Conservation (phyloP, 257 asterid species). For the Cinchona pubescens region DNA sequence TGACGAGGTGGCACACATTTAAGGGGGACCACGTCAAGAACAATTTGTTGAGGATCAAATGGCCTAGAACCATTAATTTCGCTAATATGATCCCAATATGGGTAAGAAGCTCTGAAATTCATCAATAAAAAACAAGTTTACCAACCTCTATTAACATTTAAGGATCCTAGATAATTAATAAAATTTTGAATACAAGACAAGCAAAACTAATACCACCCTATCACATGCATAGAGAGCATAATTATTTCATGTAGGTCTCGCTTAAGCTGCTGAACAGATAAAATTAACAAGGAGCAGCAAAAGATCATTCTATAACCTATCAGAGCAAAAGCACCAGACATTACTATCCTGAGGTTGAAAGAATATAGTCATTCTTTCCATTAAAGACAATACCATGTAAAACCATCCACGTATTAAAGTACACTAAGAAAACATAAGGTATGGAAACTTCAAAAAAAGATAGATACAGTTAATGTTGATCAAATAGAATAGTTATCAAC, state of each 20-base stretch:
- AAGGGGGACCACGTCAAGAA: conserved; percentile 37
- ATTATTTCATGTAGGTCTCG: not conserved
- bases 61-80: conserved; percentile 30
- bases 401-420: not conserved
- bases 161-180: not conserved
- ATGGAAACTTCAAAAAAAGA: not conserved
- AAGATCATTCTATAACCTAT: not conserved
- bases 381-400: not conserved
- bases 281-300: not conserved
- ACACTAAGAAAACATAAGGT: not conserved
- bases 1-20: conserved; percentile 32
- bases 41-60: conserved; percentile 21
- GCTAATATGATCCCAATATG: conserved; percentile 21
- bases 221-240: not conserved
- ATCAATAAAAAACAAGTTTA: not conserved
- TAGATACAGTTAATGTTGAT: not conserved
- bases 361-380: not conserved
- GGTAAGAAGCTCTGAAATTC: conserved; percentile 30
- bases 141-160: not conserved
- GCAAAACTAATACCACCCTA: not conserved
- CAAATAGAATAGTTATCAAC: not conserved
- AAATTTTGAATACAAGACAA: not conserved
- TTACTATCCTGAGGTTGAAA: conserved; percentile 5
- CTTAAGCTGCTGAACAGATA: not conserved
- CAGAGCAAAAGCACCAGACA: not conserved